Evolutionary conservation across 768 basidiomycete species (phyloP).

Genomic region (Kwoniella bestiolae): DNA sequence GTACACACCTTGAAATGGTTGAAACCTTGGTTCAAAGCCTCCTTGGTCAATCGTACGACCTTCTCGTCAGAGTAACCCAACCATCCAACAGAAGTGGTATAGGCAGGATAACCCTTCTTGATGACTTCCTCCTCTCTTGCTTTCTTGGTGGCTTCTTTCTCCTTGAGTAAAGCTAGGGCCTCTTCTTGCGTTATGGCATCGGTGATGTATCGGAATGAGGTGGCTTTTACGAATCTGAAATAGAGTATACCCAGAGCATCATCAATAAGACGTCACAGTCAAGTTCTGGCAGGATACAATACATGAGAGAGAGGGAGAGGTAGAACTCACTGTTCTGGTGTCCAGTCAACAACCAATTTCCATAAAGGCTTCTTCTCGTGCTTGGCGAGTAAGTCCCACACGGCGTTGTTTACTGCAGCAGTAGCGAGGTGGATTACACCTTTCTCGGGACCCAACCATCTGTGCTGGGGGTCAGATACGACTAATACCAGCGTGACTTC

Average conservation of each 20-base stretch:
- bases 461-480: conserved; percentile 82
- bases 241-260: too few species aligned
- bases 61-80: conserved; percentile 94
- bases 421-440: conserved; percentile 91
- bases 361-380: conserved; percentile 80
- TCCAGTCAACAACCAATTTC: conserved; percentile 92
- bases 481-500: too few species aligned
- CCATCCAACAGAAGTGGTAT: conserved; percentile 93
- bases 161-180: conserved; percentile 78
- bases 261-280: too few species aligned
- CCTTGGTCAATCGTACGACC: conserved; percentile 79
- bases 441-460: conserved; percentile 96
- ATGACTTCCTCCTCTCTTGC: conserved; percentile 77
- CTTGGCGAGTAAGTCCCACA: conserved; percentile 76
- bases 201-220: conserved; percentile 86
- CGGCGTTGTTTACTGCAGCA: conserved; percentile 84
- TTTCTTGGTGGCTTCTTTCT: conserved; percentile 74
- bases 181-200: conserved; percentile 92
- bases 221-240: conserved; percentile 68
- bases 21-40: conserved; percentile 84
- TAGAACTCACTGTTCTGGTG: conserved; percentile 59
- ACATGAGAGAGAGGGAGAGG: not conserved
- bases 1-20: conserved; percentile 82
- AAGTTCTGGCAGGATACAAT: too few species aligned
- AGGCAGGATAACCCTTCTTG: conserved; percentile 81